Base-by-base conservation (phyloP, 2,329 filamentous ascomycete species). In the Ascochyta lentis region DNA sequence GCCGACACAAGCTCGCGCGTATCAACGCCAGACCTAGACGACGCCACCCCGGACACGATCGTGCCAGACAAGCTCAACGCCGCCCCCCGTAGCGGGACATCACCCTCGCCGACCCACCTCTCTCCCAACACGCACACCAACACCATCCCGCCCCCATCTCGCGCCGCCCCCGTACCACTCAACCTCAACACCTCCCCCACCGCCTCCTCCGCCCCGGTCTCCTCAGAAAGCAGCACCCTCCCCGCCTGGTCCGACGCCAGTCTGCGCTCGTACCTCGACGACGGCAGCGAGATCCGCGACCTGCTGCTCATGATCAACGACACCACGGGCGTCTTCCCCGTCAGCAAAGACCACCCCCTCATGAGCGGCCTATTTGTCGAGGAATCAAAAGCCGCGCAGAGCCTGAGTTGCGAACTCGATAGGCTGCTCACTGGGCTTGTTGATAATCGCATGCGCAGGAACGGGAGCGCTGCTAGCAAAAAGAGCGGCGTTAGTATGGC, bases 301-400 rank as follows among this genome's bases (percentile, higher is more conserved):
- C 84, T 98, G 72, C 83, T 98, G 47, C 84, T 93, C 34, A 90
- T 99, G 58, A 92, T 99, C 26, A 93, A 96, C 71, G 93, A 98
- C 77, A 96, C 93, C 74, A 90, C 87, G 13, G 90, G 93, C 56
- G 87, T 96, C 15, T 84, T 87, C 38, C 90, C 92, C 16, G 90
- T 89, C 7, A 86, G 89, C 1, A 84, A 85, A n/a, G 91, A 96
- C 54, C 93, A 98, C 74, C 94, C 94, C 0, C 83, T 96, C 40
- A 91, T 90, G 46, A 86, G 86, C 13, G 85, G 87, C 22, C 79
- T 98, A 50, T 98, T 96, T 79, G 87, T 87, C 45, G 91, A 96
- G 71, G 91, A 96, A 76, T 93, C 92, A 70, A 90, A 89, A 64
- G 89, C 89, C 70, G 78, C 98, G 70, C 89, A 89, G 48, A 91